Percentiles rank a stretch among this genome's conserved stretches.
These are phyloP conservation scores for Corynascus novoguineensis DNA, from an alignment of 495 filamentous ascomycete genomes.

Conservation along the genomic window DNA sequence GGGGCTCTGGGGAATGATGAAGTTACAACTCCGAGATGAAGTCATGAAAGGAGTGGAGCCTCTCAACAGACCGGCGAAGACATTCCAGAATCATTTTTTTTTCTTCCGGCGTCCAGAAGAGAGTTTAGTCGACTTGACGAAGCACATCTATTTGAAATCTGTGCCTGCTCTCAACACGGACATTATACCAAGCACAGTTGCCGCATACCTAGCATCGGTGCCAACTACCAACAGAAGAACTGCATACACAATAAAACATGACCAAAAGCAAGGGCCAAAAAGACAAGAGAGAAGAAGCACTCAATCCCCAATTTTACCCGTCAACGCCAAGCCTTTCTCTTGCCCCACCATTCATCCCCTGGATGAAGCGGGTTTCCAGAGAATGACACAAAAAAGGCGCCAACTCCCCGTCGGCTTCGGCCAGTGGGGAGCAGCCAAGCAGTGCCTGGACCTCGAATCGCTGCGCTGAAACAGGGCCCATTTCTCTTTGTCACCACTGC, in stretches of 20 bases:
- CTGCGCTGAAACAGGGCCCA: slow-evolving; percentile 8
- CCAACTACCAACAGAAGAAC: no score
- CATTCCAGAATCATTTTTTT: background rate
- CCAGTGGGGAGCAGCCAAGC: slow-evolving; percentile 6
- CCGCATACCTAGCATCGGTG: no score
- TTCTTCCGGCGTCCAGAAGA: background rate
- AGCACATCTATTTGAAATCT: background rate
- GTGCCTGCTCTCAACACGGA: no score
- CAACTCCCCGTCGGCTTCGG: background rate
- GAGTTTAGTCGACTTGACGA: background rate
- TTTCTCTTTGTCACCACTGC: background rate
- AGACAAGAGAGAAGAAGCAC: background rate
- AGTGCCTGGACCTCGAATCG: background rate
- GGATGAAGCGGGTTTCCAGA: background rate
- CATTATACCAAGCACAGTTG: no score
- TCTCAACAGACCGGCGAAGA: background rate
- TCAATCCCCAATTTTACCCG: background rate
- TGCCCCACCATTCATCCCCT: background rate
- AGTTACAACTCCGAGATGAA: slow-evolving; percentile 6
- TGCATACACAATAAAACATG: no score
- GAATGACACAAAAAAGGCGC: slow-evolving; percentile 4
- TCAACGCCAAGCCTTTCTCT: background rate
- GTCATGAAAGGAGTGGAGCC: slow-evolving; percentile 4
- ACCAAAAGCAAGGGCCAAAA: background rate
- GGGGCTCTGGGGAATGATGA: no score